A percentile compares a stretch with the other conserved stretches of the same genome.
These are phyloP conservation scores for Penicillium sp. DNA, from an alignment of 2,329 filamentous ascomycete genomes.

Conservation along the genomic window DNA sequence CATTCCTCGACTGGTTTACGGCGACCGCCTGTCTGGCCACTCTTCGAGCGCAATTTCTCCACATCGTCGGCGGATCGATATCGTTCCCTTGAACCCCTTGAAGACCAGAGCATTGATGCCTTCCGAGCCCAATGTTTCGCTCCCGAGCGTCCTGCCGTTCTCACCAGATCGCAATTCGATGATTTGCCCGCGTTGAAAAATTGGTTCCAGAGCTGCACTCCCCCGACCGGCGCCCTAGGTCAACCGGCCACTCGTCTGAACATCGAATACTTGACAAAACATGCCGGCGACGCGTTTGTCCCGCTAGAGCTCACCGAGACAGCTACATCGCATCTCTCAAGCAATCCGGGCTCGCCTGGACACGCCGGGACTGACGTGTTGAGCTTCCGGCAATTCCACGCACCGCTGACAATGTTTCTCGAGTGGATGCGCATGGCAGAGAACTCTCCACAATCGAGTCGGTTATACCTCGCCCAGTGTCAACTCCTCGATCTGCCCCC, in stretches of 20 bases:
- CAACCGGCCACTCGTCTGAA: conserved; percentile 33
- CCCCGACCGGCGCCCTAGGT: conserved; percentile 33
- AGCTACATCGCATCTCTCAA: not conserved
- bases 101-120: conserved; percentile 34
- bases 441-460: conserved; percentile 23
- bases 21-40: not conserved
- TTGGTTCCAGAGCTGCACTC: conserved; percentile 51
- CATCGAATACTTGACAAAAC: conserved; percentile 41
- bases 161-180: conserved; percentile 44
- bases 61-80: conserved; percentile 16
- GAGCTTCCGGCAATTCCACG: conserved; percentile 46
- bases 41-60: not conserved
- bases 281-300: conserved; percentile 49
- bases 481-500: conserved; percentile 64
- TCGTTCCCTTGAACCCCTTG: conserved; percentile 27
- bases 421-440: conserved; percentile 44
- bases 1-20: not conserved
- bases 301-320: conserved; percentile 55
- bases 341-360: conserved; percentile 5
- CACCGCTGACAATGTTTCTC: conserved; percentile 59
- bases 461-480: conserved; percentile 84
- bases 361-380: conserved; percentile 9
- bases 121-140: conserved; percentile 55
- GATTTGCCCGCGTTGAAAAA: conserved; percentile 52
- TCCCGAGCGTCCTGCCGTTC: conserved; percentile 51